phyloP scores from a whole-genome alignment of 805 yeast genomes.

The Scheffersomyces coipomensis region DNA sequence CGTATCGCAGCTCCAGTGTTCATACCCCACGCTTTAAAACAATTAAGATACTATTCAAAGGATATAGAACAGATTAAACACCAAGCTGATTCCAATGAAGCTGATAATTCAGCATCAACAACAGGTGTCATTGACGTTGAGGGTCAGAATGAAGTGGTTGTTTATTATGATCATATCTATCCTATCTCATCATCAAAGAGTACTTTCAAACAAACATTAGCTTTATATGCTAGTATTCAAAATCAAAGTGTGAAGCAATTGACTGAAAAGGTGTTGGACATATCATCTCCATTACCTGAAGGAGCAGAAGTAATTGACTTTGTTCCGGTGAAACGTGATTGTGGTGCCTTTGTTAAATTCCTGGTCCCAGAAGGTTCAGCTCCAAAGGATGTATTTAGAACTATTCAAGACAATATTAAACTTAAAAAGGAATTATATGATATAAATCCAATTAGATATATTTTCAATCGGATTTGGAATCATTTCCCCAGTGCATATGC shows the following conservation, averaged over 20 bases:
- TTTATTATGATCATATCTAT: constrained; percentile 37
- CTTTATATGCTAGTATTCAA: constrained; percentile 4
- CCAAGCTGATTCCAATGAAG: constrained; percentile 26
- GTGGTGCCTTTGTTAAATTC: constrained; percentile 89
- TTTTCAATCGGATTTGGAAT: constrained; percentile 11
- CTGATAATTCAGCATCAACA: constrained; percentile 30
- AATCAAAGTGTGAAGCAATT: constrained; percentile 13
- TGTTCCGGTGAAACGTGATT: constrained; percentile 76
- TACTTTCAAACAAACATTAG: constrained; percentile 9
- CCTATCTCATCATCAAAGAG: constrained; percentile 26
- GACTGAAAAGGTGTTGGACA: constrained; percentile 14
- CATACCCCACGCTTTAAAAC: not conserved
- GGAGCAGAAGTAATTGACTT: constrained; percentile 51
- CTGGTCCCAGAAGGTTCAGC: constrained; percentile 52
- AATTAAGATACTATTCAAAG: constrained; percentile 8
- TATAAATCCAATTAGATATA: constrained; percentile 6
- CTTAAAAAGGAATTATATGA: constrained; percentile 8
- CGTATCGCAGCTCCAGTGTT: not conserved
- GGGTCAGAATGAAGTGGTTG: constrained; percentile 26
- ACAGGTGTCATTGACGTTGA: constrained; percentile 42
- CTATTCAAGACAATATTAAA: constrained; percentile 48
- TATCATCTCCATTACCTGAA: constrained; percentile 27
- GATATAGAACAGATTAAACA: constrained; percentile 32
- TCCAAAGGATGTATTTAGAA: constrained; percentile 51
- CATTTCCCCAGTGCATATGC: constrained; percentile 55